Evolutionary conservation across 257 asterid species (phyloP), one percentile per base, ranked within the genome.

Genomic region (Penstemon barbatus): DNA sequence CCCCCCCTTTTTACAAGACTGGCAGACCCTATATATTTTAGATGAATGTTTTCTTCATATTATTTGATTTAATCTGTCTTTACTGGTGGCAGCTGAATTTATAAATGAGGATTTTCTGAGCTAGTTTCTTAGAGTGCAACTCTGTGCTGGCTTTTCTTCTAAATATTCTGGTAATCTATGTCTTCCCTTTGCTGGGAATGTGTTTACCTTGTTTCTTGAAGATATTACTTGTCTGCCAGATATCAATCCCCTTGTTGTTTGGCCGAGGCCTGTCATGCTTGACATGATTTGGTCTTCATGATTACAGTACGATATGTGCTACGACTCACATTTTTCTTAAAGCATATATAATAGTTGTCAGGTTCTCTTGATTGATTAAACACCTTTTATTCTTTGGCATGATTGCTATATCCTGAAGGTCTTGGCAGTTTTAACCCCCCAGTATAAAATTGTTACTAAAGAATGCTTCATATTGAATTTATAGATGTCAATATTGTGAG

Each of bases 141-240:
- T 85, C 82, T 84, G 74, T 88, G 94, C 89, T 83, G 92, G 79
- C 82, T 90, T 87, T 87, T 89, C 96, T 87, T 89, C 94, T 89
- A 83, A 74, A 70, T 78, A 75, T 85, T 68, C 95, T 83, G 96
- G 92, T 92, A 87, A 89, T 79, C 62, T 48, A 76, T 77, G 92
- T 68, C 89, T 80, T 76, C 85, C 83, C 82, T 79, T 69, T 43
- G 61, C 72, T 72, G 90, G 90, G 83, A 81, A 78, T 78, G 72
- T 75, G 56, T 71, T 77, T 54, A 43, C 74, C 71, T 80, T 78
- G 77, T 55, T 65, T 74, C 57, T 75, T 65, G 62, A 66, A 61
- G 57, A 37, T 65, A 65, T 65, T 7, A 7, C 61, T 65, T 43
- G 41, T 62, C 60, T 65, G 33, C 2, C 33, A 33, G 58, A 39